Evolutionary conservation across 2,329 filamentous ascomycete species (phyloP), one percentile per base, ranked within the genome.

Genomic region (Fusarium bactridioides): DNA sequence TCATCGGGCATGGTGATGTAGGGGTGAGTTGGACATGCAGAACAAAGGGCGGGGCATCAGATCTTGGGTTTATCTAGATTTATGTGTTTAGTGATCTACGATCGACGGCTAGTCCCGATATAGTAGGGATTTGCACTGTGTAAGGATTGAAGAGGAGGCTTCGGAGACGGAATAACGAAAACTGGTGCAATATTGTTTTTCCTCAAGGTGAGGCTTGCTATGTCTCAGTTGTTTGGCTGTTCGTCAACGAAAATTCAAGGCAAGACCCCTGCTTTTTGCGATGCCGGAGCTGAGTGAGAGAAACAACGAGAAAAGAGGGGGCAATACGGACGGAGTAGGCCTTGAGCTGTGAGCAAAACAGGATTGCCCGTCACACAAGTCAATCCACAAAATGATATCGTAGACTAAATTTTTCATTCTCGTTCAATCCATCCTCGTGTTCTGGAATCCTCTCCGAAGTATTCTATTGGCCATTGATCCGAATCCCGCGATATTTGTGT

Each of bases 1-100:
- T 69, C 66, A 41, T 69, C 66, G 58, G 66, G 35, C 66, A 69
- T 69, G 31, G 55, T 38, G 23, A 51, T 45, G 33, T 23, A 53
- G 40, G 44, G 40, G 43, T 29, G 40, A 51, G 51, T 25, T 40
- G 47, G 43, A n/a, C 18, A n/a, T 62, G 23, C 37, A 37, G 47
- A 51, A 41, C 15, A 25, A 27, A n/a, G 27, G 62, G 64, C 44
- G 65, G 66, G 43, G 66, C 50, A 15, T 27, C 37, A 58, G 27
- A 54, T 41, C 33, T 50, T 10, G 33, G 37, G 40, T 56, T 37
- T 64, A 38, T 44, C 55, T 38, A 27, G 55, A 9, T 43, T 37
- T 43, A 40, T 18, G 12, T 65, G 54, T 35, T 67, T 61, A 58
- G 37, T 69, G 44, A 69, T 69, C 57, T 23, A 16, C 2, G 31